Conservation (phyloP, 179 eudicot genomes). For the Nepenthes alata region DNA sequence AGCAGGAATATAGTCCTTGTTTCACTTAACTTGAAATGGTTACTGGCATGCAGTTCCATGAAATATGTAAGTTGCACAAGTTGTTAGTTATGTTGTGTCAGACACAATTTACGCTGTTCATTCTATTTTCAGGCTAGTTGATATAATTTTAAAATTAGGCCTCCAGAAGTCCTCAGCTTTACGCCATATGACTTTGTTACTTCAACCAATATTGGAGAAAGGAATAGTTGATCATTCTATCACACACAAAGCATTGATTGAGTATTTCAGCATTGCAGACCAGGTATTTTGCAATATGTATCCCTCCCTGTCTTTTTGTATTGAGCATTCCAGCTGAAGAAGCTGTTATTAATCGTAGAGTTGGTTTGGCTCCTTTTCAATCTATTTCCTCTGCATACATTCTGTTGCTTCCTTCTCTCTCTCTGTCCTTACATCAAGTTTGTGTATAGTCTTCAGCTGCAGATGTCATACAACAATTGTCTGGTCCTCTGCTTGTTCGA, state of each 20-base stretch:
- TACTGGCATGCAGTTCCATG: no score
- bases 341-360: neutral
- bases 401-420: neutral
- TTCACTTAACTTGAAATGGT: no score
- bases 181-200: conserved; percentile 62
- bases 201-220: conserved; percentile 85
- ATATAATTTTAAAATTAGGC: conserved; percentile 61
- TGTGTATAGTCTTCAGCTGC: conserved; percentile 60
- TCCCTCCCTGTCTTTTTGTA: neutral
- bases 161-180: conserved; percentile 58
- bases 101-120: neutral
- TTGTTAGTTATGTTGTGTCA: neutral
- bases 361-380: neutral
- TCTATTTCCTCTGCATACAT: neutral
- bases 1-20: no score
- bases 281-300: conserved; percentile 28
- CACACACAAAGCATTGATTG: conserved; percentile 69
- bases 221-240: conserved; percentile 94
- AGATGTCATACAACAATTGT: conserved; percentile 62
- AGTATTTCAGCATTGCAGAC: conserved; percentile 80
- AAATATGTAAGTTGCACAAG: neutral
- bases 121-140: conserved; percentile 51
- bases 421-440: conserved; percentile 18
- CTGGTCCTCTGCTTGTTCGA: conserved; percentile 70
- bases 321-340: neutral